Conservation (phyloP, 208 protist genomes). For the Tritrichomonas musculus region DNA sequence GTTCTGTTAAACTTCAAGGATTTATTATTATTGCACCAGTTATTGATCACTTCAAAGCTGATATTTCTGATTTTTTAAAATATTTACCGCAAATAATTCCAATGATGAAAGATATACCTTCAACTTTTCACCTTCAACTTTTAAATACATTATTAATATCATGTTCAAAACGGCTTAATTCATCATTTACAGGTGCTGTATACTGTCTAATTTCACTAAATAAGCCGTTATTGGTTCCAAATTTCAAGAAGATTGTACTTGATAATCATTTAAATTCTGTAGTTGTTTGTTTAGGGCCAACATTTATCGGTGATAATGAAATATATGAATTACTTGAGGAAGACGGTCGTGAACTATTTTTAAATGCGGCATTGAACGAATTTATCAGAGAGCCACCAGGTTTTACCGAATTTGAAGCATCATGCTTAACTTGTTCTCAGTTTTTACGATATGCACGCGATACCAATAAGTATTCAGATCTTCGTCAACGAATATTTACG, state of each 20-base stretch:
- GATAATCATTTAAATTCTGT: neutral
- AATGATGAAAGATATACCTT: neutral
- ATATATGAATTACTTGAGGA: neutral
- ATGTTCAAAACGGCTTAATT: neutral
- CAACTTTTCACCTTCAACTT: neutral
- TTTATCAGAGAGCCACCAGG: neutral
- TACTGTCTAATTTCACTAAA: neutral
- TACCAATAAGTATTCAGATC: neutral
- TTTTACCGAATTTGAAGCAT: neutral
- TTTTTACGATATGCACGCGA: neutral
- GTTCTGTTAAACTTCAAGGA: neutral
- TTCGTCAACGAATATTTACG: neutral
- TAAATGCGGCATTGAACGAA: neutral
- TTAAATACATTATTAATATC: neutral
- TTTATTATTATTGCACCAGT: neutral
- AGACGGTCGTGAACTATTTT: neutral
- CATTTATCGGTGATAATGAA: neutral
- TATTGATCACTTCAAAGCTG: neutral
- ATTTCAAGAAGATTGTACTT: neutral
- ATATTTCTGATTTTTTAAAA: conserved; percentile 6
- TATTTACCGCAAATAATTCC: conserved; percentile 16
- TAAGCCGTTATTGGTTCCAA: neutral
- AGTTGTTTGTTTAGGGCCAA: neutral
- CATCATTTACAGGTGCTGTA: neutral
- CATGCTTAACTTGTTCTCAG: neutral